Evolutionary conservation across 306 rosid genomes (phyloP).

Genomic region (Quercus dentata): DNA sequence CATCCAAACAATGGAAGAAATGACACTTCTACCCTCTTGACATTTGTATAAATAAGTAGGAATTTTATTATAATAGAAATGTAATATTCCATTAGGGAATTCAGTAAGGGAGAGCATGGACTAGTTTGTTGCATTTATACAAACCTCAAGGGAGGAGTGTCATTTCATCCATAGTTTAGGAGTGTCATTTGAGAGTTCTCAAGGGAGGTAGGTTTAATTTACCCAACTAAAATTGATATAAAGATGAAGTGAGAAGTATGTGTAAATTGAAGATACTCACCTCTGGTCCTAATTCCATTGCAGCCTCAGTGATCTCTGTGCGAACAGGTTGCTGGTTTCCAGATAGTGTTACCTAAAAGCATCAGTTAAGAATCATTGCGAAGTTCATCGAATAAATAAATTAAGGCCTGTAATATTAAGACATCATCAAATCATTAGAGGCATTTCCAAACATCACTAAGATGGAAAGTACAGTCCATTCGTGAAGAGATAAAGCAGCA

Average conservation of each 20-base stretch:
- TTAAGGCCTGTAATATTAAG: not conserved
- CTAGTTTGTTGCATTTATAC: too few species aligned
- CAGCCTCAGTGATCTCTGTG: constrained; percentile 83
- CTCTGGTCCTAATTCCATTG: constrained; percentile 87
- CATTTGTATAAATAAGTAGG: too few species aligned
- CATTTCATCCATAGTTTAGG: too few species aligned
- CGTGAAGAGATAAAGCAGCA: not conserved
- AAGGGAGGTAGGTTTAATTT: too few species aligned
- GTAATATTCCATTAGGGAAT: too few species aligned
- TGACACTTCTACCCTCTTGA: too few species aligned
- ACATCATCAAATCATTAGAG: not conserved
- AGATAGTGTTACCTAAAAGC: constrained; percentile 65
- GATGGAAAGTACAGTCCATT: not conserved
- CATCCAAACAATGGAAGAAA: too few species aligned
- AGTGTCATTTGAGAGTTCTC: too few species aligned
- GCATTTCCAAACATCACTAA: not conserved
- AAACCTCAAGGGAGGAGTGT: too few species aligned
- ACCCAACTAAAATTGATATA: not conserved
- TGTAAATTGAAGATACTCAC: constrained; percentile 34
- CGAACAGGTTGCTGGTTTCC: constrained; percentile 86
- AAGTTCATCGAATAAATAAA: constrained; percentile 18
- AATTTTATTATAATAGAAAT: too few species aligned
- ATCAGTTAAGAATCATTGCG: constrained; percentile 10
- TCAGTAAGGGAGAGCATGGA: too few species aligned
- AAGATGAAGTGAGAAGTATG: not conserved